Evolutionary conservation across 768 basidiomycete species (phyloP), one percentile per base, ranked within the genome.

Genomic region (Collybiopsis confluens): DNA sequence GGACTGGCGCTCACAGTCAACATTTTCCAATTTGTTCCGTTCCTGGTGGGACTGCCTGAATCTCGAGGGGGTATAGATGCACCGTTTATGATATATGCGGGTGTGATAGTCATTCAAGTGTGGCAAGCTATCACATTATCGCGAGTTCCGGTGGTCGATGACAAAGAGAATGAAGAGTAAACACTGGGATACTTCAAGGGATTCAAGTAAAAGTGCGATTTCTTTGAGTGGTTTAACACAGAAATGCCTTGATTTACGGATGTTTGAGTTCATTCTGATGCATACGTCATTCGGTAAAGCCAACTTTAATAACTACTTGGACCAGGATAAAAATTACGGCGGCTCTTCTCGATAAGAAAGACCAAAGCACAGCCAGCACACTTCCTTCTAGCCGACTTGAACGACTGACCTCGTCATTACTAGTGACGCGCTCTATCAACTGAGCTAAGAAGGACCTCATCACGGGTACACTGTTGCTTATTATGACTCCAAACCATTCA

Each of bases 351-450:
- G n/a, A n/a, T n/a, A 13, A 33, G 13, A 33, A 33, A 33, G 5
- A 6, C 30, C 5, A 13, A 33, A 6, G 30, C 5, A 33, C 6
- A 33, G 13, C 6, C 5, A 5, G 13, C 13, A 5, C 30, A 33
- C 13, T 40, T 15, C 38, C 38, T 20, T 16, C 38, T 40, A 40
- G 38, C 38, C 38, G 38, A 40, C 18, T 40, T n/a, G 38, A 40
- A 40, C 38, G 38, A 40, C 38, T 40, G 38, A 40, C 38, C 38
- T 40, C 38, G 38, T 40, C 38, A 40, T 40, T 33, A 33, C 30
- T 33, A 76, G 76, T 77, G 75, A 78, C 72, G 76, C 76, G 74
- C 75, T 76, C 74, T 76, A 75, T 73, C 75, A 69, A 70, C 75
- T 78, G 76, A 78, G 76, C 76, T 77, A 76, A 76, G 76, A 71